Evolutionary conservation across 345 rosid genomes (phyloP).

Genomic region (Salix koriyanagi): DNA sequence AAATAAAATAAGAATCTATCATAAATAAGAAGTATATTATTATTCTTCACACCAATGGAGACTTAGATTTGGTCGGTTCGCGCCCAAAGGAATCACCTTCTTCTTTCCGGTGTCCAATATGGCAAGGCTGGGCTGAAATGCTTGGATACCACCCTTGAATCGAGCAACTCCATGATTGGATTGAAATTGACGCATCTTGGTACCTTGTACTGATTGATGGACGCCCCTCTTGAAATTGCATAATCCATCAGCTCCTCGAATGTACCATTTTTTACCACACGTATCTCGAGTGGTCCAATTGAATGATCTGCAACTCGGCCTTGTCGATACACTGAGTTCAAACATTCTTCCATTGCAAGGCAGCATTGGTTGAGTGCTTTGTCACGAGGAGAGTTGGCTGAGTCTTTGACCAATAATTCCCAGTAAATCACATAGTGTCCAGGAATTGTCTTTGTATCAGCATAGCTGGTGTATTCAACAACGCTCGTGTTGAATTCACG

Average conservation of each 20-base stretch:
- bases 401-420: slow-evolving; percentile 34
- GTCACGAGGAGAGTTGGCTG: slow-evolving; percentile 16
- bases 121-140: slow-evolving; percentile 39
- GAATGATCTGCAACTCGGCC: slow-evolving; percentile 39
- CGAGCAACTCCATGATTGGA: slow-evolving; percentile 40
- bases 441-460: slow-evolving; percentile 35
- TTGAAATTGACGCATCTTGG: slow-evolving; percentile 42
- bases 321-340: slow-evolving; percentile 43
- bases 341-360: slow-evolving; percentile 32
- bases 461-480: slow-evolving; percentile 43
- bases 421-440: slow-evolving; percentile 46
- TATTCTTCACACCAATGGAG: background rate
- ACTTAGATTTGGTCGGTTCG: background rate
- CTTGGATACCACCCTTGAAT: slow-evolving; percentile 32
- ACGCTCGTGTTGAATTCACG: slow-evolving; percentile 28
- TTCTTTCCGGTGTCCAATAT: slow-evolving; percentile 32
- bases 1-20: background rate
- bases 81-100: slow-evolving; percentile 1
- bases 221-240: slow-evolving; percentile 43
- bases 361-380: slow-evolving; percentile 30
- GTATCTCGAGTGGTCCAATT: slow-evolving; percentile 39
- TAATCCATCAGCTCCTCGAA: slow-evolving; percentile 47
- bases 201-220: slow-evolving; percentile 43
- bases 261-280: slow-evolving; percentile 39
- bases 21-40: background rate